A percentile compares a stretch with the other conserved stretches of the same genome.
Conservation (phyloP, 306 rosid genomes). For the Acacia crassicarpa region DNA sequence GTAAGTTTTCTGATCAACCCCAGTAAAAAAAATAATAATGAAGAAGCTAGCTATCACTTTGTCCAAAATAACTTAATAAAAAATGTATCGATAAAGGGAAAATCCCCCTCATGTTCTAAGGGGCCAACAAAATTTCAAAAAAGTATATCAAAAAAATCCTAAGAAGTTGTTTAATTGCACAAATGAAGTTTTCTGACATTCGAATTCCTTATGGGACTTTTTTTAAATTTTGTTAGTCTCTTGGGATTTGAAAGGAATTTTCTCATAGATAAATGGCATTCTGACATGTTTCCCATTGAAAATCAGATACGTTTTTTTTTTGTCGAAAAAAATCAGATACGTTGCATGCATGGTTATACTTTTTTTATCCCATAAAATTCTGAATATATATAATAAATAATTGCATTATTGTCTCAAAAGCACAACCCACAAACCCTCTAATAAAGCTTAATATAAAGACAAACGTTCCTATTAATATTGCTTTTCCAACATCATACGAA, state of each 20-base stretch:
- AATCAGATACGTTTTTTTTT: neutral
- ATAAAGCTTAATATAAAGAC: conserved; percentile 34
- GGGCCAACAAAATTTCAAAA: too few species aligned
- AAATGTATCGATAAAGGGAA: neutral
- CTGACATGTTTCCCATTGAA: neutral
- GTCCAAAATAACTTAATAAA: neutral
- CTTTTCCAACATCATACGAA: conserved; percentile 5
- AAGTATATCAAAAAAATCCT: too few species aligned
- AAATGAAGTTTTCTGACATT: too few species aligned
- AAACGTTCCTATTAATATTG: conserved; percentile 27
- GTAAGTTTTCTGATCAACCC: neutral
- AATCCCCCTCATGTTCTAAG: too few species aligned
- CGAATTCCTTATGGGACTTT: too few species aligned
- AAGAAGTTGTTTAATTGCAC: too few species aligned
- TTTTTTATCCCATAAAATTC: neutral
- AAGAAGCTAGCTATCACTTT: neutral
- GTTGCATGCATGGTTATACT: neutral
- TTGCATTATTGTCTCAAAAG: conserved; percentile 37
- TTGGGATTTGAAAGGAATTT: too few species aligned
- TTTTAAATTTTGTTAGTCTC: too few species aligned
- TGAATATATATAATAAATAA: conserved; percentile 6
- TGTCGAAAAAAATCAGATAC: conserved; percentile 6
- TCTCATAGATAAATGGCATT: neutral
- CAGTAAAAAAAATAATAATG: neutral
- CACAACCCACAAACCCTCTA: conserved; percentile 28